These are phyloP conservation scores for Fusarium tuaranense DNA, from an alignment of 2,329 filamentous ascomycete genomes.

Conservation along the genomic window DNA sequence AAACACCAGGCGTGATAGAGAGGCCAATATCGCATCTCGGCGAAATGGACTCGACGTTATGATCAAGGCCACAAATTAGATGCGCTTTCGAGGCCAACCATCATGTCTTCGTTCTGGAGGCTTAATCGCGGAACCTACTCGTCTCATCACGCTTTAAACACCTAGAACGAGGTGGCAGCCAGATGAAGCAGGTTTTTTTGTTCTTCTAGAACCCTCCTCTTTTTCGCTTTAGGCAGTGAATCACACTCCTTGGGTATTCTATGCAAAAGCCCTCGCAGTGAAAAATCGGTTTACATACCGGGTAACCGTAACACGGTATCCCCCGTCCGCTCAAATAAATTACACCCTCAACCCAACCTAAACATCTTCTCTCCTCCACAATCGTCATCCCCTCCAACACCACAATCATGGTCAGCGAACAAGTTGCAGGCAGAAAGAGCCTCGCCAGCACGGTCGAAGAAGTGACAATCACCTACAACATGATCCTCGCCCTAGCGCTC, in stretches of 20 bases:
- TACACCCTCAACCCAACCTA: not conserved
- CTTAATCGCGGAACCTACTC: not conserved
- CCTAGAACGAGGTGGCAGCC: not conserved
- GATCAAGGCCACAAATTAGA: not conserved
- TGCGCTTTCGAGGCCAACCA: not conserved
- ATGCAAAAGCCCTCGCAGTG: too few relatives aligned
- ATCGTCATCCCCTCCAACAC: not conserved
- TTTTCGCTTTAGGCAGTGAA: not conserved
- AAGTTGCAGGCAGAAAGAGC: not conserved
- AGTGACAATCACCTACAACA: not conserved
- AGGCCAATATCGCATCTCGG: not conserved
- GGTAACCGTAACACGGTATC: not conserved
- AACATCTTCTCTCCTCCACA: not conserved
- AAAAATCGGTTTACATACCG: not conserved
- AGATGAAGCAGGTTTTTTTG: not conserved
- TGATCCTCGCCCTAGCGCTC: not conserved
- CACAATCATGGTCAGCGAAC: not conserved
- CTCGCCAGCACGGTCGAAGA: not conserved
- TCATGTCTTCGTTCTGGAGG: not conserved
- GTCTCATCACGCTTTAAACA: not conserved
- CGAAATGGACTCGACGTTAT: not conserved
- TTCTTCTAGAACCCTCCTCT: not conserved
- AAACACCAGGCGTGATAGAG: not conserved
- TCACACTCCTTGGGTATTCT: not conserved
- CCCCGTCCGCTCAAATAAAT: not conserved